Conservation (phyloP, 371 early-diverging fungal genomes). For the Rhizopus delemar region DNA sequence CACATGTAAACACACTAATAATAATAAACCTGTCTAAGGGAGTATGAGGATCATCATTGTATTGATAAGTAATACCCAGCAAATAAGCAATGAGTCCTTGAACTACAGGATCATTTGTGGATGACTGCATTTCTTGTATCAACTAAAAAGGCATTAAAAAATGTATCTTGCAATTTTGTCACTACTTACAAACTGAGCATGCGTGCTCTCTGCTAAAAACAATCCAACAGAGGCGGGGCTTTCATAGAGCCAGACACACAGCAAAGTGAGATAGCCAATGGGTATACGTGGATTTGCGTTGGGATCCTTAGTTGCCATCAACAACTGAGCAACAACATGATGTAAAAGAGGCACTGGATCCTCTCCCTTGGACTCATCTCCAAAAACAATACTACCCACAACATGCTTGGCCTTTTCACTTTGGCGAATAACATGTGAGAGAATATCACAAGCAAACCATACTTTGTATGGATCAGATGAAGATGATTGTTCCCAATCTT, state of each 20-base stretch:
- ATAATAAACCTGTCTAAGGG: slow-evolving; percentile 48
- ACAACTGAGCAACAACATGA: slow-evolving; percentile 60
- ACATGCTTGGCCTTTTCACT: slow-evolving; percentile 76
- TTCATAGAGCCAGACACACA: slow-evolving; percentile 82
- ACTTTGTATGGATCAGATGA: slow-evolving; percentile 77
- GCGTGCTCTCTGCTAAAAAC: slow-evolving; percentile 85
- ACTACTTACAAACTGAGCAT: slow-evolving; percentile 81
- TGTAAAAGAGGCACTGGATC: slow-evolving; percentile 62
- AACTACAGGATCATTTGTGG: slow-evolving; percentile 78
- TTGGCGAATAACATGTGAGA: slow-evolving; percentile 75
- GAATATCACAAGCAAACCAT: slow-evolving; percentile 87
- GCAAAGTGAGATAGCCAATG: slow-evolving; percentile 70
- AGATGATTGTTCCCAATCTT: slow-evolving; percentile 70
- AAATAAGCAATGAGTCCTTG: slow-evolving; percentile 91
- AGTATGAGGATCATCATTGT: slow-evolving; percentile 78
- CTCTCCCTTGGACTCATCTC: slow-evolving; percentile 68
- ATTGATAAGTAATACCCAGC: slow-evolving; percentile 84
- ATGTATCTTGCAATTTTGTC: neutral
- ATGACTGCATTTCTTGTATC: slow-evolving; percentile 84
- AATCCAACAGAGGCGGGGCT: slow-evolving; percentile 76
- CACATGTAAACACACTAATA: slow-evolving; percentile 10
- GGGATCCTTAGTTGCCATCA: slow-evolving; percentile 57
- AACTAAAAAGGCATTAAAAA: slow-evolving; percentile 45
- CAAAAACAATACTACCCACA: slow-evolving; percentile 72
- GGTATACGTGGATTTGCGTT: slow-evolving; percentile 67